Evolutionary conservation across 1,139 yeast genomes (phyloP).

Genomic region (Geotrichum histeridarum): DNA sequence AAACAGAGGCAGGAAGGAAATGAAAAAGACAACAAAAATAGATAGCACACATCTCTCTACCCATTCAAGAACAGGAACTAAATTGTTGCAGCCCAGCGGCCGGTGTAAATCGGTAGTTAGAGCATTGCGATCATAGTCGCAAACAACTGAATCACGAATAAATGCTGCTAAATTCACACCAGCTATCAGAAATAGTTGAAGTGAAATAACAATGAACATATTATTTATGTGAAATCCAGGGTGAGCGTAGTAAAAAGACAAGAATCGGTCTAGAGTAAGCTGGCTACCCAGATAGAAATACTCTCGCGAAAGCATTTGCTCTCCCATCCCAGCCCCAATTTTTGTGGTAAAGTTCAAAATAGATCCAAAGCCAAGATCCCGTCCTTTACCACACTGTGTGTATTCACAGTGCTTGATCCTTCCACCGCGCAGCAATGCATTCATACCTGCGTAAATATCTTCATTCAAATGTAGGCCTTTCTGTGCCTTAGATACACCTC

Average conservation of each 20-base stretch:
- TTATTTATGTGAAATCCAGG: constrained; percentile 88
- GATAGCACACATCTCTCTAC: constrained; percentile 74
- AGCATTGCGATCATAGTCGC: constrained; percentile 49
- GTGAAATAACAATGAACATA: constrained; percentile 67
- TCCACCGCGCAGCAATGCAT: constrained; percentile 75
- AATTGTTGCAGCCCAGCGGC: constrained; percentile 72
- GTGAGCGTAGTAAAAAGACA: constrained; percentile 85
- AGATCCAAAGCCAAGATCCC: constrained; percentile 83
- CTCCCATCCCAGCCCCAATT: constrained; percentile 96
- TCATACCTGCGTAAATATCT: constrained; percentile 90
- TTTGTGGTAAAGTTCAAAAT: constrained; percentile 80
- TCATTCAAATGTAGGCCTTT: constrained; percentile 81
- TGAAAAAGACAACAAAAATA: constrained; percentile 75
- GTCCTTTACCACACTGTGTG: constrained; percentile 86
- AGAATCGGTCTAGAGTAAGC: constrained; percentile 70
- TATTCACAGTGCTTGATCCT: constrained; percentile 83
- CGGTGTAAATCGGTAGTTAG: constrained; percentile 56
- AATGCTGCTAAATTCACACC: constrained; percentile 65
- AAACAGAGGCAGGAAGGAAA: constrained; percentile 72
- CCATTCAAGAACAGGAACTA: constrained; percentile 75
- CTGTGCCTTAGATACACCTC: constrained; percentile 88
- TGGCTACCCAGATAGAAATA: constrained; percentile 77
- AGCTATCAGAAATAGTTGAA: constrained; percentile 64
- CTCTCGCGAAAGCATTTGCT: constrained; percentile 78
- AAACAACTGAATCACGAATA: constrained; percentile 52